Conservation (phyloP, 73 alveolate genomes). For the Symbiodinium pilosum region DNA sequence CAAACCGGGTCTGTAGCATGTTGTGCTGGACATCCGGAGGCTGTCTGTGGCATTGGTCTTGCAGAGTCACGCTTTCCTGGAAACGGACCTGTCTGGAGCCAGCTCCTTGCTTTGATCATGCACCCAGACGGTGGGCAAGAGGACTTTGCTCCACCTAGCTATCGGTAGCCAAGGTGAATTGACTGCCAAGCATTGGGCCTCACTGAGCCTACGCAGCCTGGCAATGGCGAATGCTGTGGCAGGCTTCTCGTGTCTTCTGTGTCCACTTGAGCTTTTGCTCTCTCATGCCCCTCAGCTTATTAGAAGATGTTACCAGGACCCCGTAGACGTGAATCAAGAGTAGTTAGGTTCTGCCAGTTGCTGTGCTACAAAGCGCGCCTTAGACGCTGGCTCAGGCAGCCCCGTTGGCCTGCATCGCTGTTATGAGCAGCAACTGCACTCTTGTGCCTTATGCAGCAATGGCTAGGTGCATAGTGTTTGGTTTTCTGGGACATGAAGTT, state of each 20-base stretch:
- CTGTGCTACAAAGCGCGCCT: no score
- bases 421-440: background rate
- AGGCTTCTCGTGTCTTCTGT: background rate
- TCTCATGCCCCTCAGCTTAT: background rate
- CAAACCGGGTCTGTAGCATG: background rate
- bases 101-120: no score
- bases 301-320: background rate
- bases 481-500: no score
- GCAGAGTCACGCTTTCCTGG: background rate
- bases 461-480: background rate
- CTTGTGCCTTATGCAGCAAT: background rate
- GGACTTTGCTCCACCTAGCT: no score
- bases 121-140: no score
- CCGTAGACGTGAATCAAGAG: background rate
- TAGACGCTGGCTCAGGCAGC: background rate
- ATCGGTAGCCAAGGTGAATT: no score
- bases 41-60: background rate
- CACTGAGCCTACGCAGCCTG: background rate
- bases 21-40: background rate
- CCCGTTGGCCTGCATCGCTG: conserved; percentile 1
- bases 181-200: background rate
- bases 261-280: background rate
- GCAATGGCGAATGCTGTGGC: background rate
- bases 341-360: no score
- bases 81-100: background rate